phyloP scores from a whole-genome alignment of 139 green algal genomes.

The Gonium pectorale region DNA sequence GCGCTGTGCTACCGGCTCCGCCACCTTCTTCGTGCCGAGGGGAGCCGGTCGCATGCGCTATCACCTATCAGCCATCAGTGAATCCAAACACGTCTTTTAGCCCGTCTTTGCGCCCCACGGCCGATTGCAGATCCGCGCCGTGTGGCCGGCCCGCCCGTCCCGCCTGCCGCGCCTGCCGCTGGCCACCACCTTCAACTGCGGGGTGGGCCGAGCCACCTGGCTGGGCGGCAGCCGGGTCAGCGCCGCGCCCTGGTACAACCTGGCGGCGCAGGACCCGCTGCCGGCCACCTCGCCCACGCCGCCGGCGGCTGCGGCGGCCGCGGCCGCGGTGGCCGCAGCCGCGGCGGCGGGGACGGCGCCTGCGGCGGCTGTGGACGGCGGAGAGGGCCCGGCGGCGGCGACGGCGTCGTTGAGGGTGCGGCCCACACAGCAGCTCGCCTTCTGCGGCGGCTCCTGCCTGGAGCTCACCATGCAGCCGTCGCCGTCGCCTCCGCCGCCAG shows the following conservation, averaged over 20 bases:
- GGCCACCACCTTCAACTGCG: conserved; percentile 58
- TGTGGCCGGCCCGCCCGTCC: not conserved
- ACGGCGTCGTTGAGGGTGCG: not conserved
- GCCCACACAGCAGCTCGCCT: conserved; percentile 10
- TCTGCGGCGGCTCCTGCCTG: conserved; percentile 25
- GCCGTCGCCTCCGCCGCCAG: not conserved
- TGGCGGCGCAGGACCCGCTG: conserved; percentile 37
- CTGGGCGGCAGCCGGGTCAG: conserved; percentile 37
- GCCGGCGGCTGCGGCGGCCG: no score
- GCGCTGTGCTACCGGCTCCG: no score
- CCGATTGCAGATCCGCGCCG: conserved; percentile 12
- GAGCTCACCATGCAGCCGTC: not conserved
- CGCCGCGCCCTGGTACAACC: conserved; percentile 52
- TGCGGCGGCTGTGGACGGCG: no score
- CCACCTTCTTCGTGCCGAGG: no score
- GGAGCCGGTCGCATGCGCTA: no score
- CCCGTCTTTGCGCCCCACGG: no score
- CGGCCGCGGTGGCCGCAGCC: not conserved
- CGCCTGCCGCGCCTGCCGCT: conserved; percentile 57
- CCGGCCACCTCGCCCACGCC: conserved; percentile 7
- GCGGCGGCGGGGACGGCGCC: not conserved
- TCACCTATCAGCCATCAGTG: no score
- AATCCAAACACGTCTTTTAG: no score
- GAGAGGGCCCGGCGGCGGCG: not conserved
- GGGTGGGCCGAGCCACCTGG: conserved; percentile 46